These are phyloP conservation scores for Coniella vitis DNA, from an alignment of 2,329 filamentous ascomycete genomes.

Conservation along the genomic window DNA sequence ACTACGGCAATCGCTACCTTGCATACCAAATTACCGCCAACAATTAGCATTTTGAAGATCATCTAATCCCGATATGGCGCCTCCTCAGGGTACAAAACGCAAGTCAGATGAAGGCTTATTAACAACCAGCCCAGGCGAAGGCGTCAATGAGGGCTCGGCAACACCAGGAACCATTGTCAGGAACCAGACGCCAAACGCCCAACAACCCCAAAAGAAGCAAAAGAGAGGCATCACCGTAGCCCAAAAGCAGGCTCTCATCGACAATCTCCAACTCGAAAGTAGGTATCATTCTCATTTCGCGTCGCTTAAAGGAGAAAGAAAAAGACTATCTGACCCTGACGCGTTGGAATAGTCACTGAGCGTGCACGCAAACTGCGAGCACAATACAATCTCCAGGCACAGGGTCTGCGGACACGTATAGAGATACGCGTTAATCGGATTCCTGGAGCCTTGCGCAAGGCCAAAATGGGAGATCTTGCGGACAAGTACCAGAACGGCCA, in stretches of 20 bases:
- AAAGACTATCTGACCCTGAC: no score
- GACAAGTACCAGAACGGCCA: conserved; percentile 15
- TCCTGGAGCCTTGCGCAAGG: conserved; percentile 68
- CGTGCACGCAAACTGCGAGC: conserved; percentile 80
- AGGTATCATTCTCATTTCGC: no score
- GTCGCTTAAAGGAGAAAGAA: no score
- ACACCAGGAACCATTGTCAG: conserved; percentile 28
- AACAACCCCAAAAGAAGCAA: conserved; percentile 58
- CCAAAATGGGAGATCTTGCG: conserved; percentile 73
- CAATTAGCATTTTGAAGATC: no score
- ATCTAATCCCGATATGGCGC: conserved; percentile 37
- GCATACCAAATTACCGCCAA: neutral
- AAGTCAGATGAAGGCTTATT: conserved; percentile 34
- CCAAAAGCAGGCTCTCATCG: conserved; percentile 81
- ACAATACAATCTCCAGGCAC: conserved; percentile 82
- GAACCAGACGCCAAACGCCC: conserved; percentile 29
- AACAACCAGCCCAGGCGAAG: conserved; percentile 18
- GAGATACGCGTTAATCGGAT: conserved; percentile 93
- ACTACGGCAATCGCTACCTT: neutral
- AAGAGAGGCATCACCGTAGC: conserved; percentile 54
- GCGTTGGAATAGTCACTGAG: conserved; percentile 61
- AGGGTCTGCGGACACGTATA: conserved; percentile 76
- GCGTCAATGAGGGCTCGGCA: conserved; percentile 17
- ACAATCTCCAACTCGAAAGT: conserved; percentile 88
- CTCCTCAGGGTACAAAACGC: conserved; percentile 38